Conservation (phyloP, 495 filamentous ascomycete species). For the Trichoderma virens region DNA sequence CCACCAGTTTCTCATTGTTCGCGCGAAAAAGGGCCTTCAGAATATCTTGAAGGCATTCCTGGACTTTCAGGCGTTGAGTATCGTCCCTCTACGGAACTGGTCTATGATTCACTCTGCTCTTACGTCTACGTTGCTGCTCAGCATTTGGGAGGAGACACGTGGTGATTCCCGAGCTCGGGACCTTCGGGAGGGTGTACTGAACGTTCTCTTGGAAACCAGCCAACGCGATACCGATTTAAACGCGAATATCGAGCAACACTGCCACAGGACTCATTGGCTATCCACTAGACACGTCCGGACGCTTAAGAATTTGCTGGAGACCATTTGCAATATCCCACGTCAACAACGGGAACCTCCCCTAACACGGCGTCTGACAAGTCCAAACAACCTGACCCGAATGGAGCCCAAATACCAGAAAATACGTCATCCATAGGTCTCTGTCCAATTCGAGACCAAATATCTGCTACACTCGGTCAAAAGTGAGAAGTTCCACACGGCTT, state of each 20-base stretch:
- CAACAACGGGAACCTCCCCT: neutral
- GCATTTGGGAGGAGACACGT: neutral
- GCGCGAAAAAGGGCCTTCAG: neutral
- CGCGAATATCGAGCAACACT: neutral
- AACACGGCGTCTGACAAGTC: neutral
- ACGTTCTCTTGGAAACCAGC: neutral
- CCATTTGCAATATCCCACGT: neutral
- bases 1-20: neutral
- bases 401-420: neutral
- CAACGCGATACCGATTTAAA: neutral
- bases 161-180: neutral
- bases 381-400: neutral
- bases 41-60: neutral
- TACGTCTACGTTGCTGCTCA: neutral
- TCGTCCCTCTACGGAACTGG: neutral
- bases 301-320: neutral
- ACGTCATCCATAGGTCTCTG: neutral
- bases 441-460: neutral
- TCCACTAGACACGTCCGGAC: neutral
- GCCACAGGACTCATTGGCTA: neutral
- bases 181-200: neutral
- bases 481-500: neutral
- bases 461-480: neutral
- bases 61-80: neutral
- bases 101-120: neutral